Base-by-base conservation (phyloP, 805 yeast genomes). In the Candida khao-thaluensis region DNA sequence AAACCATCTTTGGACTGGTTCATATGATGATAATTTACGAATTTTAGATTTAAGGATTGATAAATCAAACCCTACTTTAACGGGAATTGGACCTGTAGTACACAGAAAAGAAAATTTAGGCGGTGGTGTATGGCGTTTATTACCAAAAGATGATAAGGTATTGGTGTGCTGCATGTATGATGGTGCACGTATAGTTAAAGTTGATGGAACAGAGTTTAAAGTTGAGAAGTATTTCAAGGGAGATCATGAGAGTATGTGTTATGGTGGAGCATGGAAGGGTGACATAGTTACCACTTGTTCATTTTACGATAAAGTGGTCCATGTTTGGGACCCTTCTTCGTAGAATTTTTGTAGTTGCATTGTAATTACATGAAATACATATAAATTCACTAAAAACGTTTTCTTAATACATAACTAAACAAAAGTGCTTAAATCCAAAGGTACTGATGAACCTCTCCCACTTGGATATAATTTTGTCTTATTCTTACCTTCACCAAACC, bases 91-190 rank as follows among this genome's bases (percentile, higher is more conserved):
- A 1, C 91, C 91, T 0, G 61, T 59, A 21, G 66, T 69, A 0
- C 54, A 57, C 5, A 59, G 67, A 10, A 64, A 66, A 30, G 58
- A 67, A 20, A 74, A 81, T 33, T 64, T 93, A 3, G 90, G 88
- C 1, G 98, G 99, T 5, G 99, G 99, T 1, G 98, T 91, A 2
- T 91, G 99, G 99, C 69, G 96, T 51, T 69, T 93, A 42, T 64
- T 79, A 6, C 96, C 95, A 2, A 69, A 67, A 23, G 62, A 75
- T 41, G 30, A 26, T n/a, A 63, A 76, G 29, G 71, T 91, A 0
- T 62, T 91, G 35, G 79, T 82, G 0, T 90, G 97, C 57, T 88
- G 96, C 54, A 93, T 93, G 98, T 91, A 91, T 54, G 89, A 87
- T 49, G 99, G 99, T 12, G 96, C 95, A 1, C 71, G 89, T 41